Evolutionary conservation across 2,329 filamentous ascomycete species (phyloP), one percentile per base, ranked within the genome.

Genomic region (Fusarium sp.): DNA sequence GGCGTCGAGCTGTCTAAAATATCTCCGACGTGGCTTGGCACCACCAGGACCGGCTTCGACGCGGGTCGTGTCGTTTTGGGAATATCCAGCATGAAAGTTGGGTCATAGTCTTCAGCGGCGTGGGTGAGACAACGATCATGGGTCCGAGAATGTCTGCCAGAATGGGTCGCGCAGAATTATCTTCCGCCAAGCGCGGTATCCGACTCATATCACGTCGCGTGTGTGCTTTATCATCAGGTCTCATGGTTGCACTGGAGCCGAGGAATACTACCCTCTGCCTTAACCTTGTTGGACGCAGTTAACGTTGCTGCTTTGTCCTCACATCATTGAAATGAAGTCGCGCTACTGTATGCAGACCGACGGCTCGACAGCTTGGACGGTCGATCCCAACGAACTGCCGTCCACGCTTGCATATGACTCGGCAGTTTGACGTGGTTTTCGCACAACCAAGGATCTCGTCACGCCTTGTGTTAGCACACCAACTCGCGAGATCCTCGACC

Each of bases 341-440:
- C 47, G 47, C 68, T 72, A 72, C 59, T 71, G 56, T 40, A 56
- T 45, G 52, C 33, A 72, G 27, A 36, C 29, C 64, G 54, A 74
- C 59, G 29, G 70, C 20, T 42, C 63, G 25, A 63, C 29, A 36
- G 31, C 68, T 59, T 35, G 38, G 42, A 29, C 31, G 45, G 68
- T 60, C 58, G 71, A 74, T 71, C 61, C 61, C n/a, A 68, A 57
- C 52, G 62, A 61, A 45, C 45, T 74, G 58, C 71, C 71, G 63
- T 35, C 29, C 20, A 58, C 54, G 63, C 50, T 68, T 47, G 40
- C 33, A 63, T n/a, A 27, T 29, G 29, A 58, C 58, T 35, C 67
- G 71, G 71, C 40, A 74, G 56, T 74, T 71, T 22, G 27, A 16
- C n/a, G 40, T 45, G 50, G 31, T 50, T 35, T 73, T 54, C 42